Evolutionary conservation across 106 monocot genomes (phyloP), one percentile per base, ranked within the genome.

Genomic region (Phalaenopsis equestris): DNA sequence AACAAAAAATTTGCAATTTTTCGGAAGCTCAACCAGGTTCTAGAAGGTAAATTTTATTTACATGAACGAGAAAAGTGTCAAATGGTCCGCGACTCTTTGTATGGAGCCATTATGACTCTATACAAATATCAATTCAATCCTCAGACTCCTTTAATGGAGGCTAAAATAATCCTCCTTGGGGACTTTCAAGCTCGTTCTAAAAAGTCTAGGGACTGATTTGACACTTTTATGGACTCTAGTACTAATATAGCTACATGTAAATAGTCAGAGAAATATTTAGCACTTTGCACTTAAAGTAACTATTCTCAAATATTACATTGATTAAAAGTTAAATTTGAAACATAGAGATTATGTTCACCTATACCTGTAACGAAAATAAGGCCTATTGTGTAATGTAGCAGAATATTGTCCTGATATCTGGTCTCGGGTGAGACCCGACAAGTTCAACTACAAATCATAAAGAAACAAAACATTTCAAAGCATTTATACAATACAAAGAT

Each of bases 361-460:
- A 75, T 83, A 64, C 18, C 56, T 75, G 79, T 79, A 78, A 83
- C 77, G 55, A 79, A 16, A 30, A 80, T 81, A 88, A 67, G 82
- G 18, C 17, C 70, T 52, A 56, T 70, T 16, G 41, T 73, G 75
- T 75, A 81, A 56, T 83, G 55, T 64, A 76, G 84, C 81, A 85
- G 91, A 84, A 80, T 86, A 79, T 83, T 99, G 98, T 55, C 98
- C 98, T 24, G 98, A 99, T 72, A 99, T 79, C 80, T 81, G 83
- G 78, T 84, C 81, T 55, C 90, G 86, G 38, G 85, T 83, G 55
- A 99, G 86, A 41, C 92, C 98, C 45, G 86, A 87, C 64, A 99
- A 76, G 85, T 75, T 81, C 83, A 99, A 77, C 98, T 99, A 88
- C 74, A 81, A 68, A 78, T 19, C 81, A 67, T 8, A 77, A 73